Conservation (phyloP, 768 basidiomycete species). For the button mushroom (Agaricus bisporus) region DNA sequence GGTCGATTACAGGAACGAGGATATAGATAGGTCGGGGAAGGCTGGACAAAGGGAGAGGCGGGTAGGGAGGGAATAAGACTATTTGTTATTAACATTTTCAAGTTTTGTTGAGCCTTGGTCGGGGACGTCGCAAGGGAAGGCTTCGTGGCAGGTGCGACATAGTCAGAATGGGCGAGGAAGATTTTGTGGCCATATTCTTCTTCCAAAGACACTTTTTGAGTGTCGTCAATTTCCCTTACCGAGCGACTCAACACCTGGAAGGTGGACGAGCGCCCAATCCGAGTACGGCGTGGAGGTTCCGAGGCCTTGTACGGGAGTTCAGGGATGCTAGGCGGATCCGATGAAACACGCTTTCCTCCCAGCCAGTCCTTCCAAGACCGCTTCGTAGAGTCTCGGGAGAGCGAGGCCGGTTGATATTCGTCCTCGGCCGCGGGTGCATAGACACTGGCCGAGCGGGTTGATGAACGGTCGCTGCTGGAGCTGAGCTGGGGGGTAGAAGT, state of each 20-base stretch:
- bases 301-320: constrained; percentile 13
- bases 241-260: background rate
- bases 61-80: constrained; percentile 34
- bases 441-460: constrained; percentile 52
- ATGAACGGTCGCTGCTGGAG: constrained; percentile 41
- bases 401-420: constrained; percentile 28
- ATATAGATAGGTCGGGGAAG: constrained; percentile 17
- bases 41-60: constrained; percentile 41
- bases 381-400: constrained; percentile 31
- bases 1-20: constrained; percentile 46
- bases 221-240: background rate
- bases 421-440: constrained; percentile 59
- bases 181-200: constrained; percentile 30
- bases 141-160: constrained; percentile 9
- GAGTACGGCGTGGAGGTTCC: too few relatives aligned
- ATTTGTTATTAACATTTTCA: constrained; percentile 39
- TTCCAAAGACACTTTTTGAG: background rate
- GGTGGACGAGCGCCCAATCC: constrained; percentile 3
- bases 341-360: constrained; percentile 25
- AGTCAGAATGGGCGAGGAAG: constrained; percentile 4
- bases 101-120: constrained; percentile 29
- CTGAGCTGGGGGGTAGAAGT: constrained; percentile 27
- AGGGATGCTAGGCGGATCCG: constrained; percentile 15
- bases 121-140: constrained; percentile 19
- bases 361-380: constrained; percentile 54